phyloP scores from a whole-genome alignment of 2,329 filamentous ascomycete species.

The Septoria petroselini region DNA sequence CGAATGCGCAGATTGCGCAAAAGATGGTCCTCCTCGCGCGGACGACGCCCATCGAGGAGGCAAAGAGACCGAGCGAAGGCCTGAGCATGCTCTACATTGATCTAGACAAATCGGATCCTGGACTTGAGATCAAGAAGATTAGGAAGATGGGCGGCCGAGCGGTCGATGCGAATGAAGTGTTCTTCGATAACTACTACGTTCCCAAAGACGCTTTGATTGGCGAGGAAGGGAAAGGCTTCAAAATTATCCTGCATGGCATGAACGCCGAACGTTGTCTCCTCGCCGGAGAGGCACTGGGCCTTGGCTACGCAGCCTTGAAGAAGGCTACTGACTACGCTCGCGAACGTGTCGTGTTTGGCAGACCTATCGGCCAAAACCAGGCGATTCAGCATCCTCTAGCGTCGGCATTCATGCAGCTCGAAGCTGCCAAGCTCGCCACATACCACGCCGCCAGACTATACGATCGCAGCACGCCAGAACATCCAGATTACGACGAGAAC shows the following conservation, averaged over 20 bases:
- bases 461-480: slow-evolving; percentile 45
- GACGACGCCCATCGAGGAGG: slow-evolving; percentile 66
- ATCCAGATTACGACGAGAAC: slow-evolving; percentile 35
- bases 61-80: slow-evolving; percentile 68
- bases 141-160: slow-evolving; percentile 82
- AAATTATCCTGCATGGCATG: slow-evolving; percentile 56
- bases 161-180: slow-evolving; percentile 82
- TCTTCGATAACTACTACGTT: slow-evolving; percentile 75
- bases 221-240: slow-evolving; percentile 71
- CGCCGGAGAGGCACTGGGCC: slow-evolving; percentile 73
- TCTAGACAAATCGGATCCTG: slow-evolving; percentile 57
- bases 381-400: slow-evolving; percentile 59
- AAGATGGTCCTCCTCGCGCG: slow-evolving; percentile 82
- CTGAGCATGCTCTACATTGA: slow-evolving; percentile 79
- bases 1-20: slow-evolving; percentile 74
- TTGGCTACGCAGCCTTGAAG: slow-evolving; percentile 66
- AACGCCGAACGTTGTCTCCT: slow-evolving; percentile 50
- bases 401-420: slow-evolving; percentile 59
- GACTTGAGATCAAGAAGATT: slow-evolving; percentile 67
- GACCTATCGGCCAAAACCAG: slow-evolving; percentile 59
- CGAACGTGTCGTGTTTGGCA: slow-evolving; percentile 53
- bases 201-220: slow-evolving; percentile 65
- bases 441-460: slow-evolving; percentile 60
- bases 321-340: slow-evolving; percentile 45
- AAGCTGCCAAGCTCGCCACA: slow-evolving; percentile 59